A percentile compares a stretch with the other conserved stretches of the same genome.
Conservation (phyloP, 805 yeast genomes). For the Pichia nanzhaoensis region DNA sequence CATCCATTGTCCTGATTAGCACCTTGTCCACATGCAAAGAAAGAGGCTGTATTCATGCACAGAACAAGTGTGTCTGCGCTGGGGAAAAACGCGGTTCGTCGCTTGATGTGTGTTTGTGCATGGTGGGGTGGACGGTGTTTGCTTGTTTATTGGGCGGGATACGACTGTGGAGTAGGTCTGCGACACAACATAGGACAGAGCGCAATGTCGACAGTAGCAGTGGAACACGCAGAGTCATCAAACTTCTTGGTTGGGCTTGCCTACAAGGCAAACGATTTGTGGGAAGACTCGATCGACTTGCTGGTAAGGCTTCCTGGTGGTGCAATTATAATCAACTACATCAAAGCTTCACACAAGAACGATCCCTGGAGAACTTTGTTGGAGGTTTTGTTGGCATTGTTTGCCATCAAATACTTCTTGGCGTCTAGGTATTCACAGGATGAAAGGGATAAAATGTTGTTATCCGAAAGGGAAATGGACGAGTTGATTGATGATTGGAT, state of each 20-base stretch:
- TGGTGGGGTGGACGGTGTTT: no score
- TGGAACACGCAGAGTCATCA: conserved; percentile 15
- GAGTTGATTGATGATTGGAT: conserved; percentile 86
- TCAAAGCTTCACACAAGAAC: conserved; percentile 79
- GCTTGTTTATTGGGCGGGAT: no score
- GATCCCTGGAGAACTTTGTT: conserved; percentile 88
- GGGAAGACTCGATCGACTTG: conserved; percentile 19
- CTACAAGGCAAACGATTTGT: conserved; percentile 21
- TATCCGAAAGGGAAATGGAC: conserved; percentile 61
- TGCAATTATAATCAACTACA: conserved; percentile 55
- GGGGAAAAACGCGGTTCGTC: no score
- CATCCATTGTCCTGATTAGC: no score
- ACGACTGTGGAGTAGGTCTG: no score
- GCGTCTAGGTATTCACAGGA: conserved; percentile 71
- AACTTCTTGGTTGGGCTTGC: conserved; percentile 24
- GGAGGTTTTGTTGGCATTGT: conserved; percentile 67
- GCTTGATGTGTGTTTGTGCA: no score
- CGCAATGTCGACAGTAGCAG: neutral
- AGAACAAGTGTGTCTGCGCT: no score
- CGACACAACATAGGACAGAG: no score
- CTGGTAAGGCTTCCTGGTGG: conserved; percentile 48
- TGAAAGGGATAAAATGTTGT: conserved; percentile 60
- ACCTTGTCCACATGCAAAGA: no score
- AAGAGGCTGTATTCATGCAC: no score
- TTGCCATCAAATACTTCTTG: conserved; percentile 78